Base-by-base conservation (phyloP, 2,329 filamentous ascomycete species). In the Geosmithia flava region DNA sequence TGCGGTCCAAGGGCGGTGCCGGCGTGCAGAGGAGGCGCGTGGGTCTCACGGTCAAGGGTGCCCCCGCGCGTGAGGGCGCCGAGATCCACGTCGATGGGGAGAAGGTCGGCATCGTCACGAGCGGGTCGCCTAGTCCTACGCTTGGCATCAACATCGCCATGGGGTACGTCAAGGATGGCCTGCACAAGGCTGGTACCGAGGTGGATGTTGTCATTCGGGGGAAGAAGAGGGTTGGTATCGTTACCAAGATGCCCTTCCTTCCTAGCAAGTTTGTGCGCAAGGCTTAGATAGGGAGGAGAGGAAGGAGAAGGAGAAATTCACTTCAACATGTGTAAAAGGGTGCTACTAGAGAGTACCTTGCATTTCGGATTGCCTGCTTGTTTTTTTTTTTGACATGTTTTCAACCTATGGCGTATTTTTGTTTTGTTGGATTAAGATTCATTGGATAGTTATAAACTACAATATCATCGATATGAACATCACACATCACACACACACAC, bases 141-240 rank as follows among this genome's bases (percentile, higher is more conserved):
- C 69, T 96, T 45, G 82, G 83, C 53, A 85, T 85, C 71, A 96
- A 97, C 65, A 91, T 98, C 53, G 89, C 91, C 49, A 98, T 98
- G 93, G 93, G 83, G 0, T 95, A 95, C 61, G 74, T 96, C 60
- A 80, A 81, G 66, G 81, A 86, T 53, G 87, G 87, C 0, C 68
- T 83, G 62, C 87, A 95, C 64, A 94, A 94, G 75, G 74, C 78
- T 30, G 89, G 88, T 11, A 95, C 88, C 1, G 83, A 91, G 68
- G 70, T 95, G 7, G 76, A 81, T 17, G 81, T 95, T 3, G 64
- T 87, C 40, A 83, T 95, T 2, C 73, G 90, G 47, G 89, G 88
- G 19, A 86, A 82, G 68, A 72, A 77, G 60, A 79, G 87, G 57
- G 81, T 80, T 66, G 89, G 83, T 1, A 76, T 77, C 3, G 85